Percentiles rank a stretch among this genome's conserved stretches.
phyloP scores from a whole-genome alignment of 148 eudicot genomes.

The Cornus suecica region DNA sequence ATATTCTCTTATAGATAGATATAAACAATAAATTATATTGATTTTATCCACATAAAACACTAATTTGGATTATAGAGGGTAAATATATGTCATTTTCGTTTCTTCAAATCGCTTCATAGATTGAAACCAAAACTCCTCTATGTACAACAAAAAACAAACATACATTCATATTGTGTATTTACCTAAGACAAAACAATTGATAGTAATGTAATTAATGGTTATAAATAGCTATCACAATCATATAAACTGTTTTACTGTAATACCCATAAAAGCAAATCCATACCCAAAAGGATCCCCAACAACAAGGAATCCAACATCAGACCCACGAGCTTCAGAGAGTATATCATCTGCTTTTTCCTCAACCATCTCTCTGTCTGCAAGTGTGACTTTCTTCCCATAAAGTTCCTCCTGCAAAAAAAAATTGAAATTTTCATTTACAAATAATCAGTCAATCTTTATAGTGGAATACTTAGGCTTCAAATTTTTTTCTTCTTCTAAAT shows the following conservation, averaged over 20 bases:
- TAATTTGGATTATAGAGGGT: too few relatives aligned
- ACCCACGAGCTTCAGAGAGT: constrained; percentile 55
- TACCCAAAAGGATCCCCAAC: constrained; percentile 99
- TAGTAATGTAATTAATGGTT: too few relatives aligned
- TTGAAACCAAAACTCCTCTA: too few relatives aligned
- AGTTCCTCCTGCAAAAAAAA: constrained; percentile 50
- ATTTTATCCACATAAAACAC: too few relatives aligned
- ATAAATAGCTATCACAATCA: too few relatives aligned
- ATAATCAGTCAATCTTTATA: neutral
- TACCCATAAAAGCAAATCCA: constrained; percentile 1
- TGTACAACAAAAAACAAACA: neutral
- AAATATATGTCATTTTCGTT: too few relatives aligned
- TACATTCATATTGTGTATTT: neutral
- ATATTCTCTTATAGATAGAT: too few relatives aligned
- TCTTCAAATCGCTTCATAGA: too few relatives aligned
- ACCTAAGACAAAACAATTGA: neutral
- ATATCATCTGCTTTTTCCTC: constrained; percentile 80
- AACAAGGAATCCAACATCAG: constrained; percentile 86
- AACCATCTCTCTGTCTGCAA: constrained; percentile 90
- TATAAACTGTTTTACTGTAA: too few relatives aligned
- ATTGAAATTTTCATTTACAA: constrained; percentile 1
- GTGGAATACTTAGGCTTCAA: neutral
- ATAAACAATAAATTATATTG: too few relatives aligned
- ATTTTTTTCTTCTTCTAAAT: too few relatives aligned
- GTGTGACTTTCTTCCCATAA: constrained; percentile 64